phyloP scores from a whole-genome alignment of 176 grass and related monocot genomes.

The Oropetium thomaeum region DNA sequence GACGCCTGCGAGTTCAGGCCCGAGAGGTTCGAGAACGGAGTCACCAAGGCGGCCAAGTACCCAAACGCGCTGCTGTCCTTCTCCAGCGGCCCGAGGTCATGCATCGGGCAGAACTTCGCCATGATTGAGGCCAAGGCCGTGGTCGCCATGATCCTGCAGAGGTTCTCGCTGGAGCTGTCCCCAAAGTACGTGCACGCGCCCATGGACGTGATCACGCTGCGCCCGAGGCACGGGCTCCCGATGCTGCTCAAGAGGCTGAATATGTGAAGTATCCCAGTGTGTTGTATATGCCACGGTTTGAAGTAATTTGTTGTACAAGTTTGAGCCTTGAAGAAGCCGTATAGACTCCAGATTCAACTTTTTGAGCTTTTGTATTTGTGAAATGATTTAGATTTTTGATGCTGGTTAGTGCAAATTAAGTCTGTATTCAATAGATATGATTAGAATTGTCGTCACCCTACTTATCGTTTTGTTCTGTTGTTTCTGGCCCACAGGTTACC shows the following conservation, averaged over 20 bases:
- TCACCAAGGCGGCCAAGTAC: constrained; percentile 36
- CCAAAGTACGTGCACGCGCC: constrained; percentile 48
- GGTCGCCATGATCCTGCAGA: constrained; percentile 48
- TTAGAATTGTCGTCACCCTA: no score
- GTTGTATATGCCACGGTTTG: background rate
- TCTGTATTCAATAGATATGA: no score
- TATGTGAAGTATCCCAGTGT: background rate
- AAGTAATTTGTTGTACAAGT: background rate
- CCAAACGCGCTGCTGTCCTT: constrained; percentile 50
- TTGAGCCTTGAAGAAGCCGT: no score
- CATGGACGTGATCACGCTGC: constrained; percentile 23
- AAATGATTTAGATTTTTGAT: no score
- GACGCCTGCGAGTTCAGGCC: constrained; percentile 49
- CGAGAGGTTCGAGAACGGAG: constrained; percentile 40
- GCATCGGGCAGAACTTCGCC: constrained; percentile 64
- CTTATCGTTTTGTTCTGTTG: no score
- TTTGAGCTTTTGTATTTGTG: no score
- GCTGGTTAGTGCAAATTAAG: no score
- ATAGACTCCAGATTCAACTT: no score
- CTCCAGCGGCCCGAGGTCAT: constrained; percentile 38
- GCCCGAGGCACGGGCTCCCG: constrained; percentile 34
- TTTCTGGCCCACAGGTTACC: no score
- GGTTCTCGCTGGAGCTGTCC: constrained; percentile 47
- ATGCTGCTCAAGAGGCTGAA: constrained; percentile 21
- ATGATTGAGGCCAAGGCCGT: constrained; percentile 52